Evolutionary conservation across 805 yeast genomes (phyloP).

Genomic region (Metschnikowia anglica): DNA sequence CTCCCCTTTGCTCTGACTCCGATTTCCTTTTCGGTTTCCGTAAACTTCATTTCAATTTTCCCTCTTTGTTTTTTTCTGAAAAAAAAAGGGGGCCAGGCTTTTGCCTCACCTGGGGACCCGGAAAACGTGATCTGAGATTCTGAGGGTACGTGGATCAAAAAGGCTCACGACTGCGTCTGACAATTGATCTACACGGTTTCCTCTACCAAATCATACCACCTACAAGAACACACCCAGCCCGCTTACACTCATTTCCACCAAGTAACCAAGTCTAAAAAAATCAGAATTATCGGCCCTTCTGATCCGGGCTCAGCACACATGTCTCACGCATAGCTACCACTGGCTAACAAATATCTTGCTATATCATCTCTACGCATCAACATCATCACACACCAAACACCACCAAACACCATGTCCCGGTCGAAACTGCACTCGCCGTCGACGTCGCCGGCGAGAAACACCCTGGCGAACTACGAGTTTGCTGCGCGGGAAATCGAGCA

Average conservation of each 20-base stretch:
- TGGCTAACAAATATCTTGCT: neutral
- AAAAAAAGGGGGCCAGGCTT: too few relatives aligned
- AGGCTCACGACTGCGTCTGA: too few relatives aligned
- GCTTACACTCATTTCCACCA: neutral
- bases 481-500: constrained; percentile 79
- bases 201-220: neutral
- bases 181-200: too few relatives aligned
- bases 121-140: constrained; percentile 7
- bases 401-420: constrained; percentile 3
- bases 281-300: neutral
- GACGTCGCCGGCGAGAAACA: constrained; percentile 16
- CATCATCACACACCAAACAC: neutral
- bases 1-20: too few relatives aligned
- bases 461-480: constrained; percentile 30
- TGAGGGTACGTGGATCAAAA: constrained; percentile 2
- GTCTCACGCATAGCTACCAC: constrained; percentile 2
- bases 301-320: constrained; percentile 3
- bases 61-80: too few relatives aligned
- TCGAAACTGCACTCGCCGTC: constrained; percentile 9
- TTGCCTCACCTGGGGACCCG: too few relatives aligned
- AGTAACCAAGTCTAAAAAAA: neutral
- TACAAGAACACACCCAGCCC: neutral
- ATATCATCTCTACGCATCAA: neutral
- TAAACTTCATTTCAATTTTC: too few relatives aligned
- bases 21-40: too few relatives aligned